A percentile compares a stretch with the other conserved stretches of the same genome.
phyloP scores from a whole-genome alignment of 2,329 filamentous ascomycete species.

The Calycina herbarum region DNA sequence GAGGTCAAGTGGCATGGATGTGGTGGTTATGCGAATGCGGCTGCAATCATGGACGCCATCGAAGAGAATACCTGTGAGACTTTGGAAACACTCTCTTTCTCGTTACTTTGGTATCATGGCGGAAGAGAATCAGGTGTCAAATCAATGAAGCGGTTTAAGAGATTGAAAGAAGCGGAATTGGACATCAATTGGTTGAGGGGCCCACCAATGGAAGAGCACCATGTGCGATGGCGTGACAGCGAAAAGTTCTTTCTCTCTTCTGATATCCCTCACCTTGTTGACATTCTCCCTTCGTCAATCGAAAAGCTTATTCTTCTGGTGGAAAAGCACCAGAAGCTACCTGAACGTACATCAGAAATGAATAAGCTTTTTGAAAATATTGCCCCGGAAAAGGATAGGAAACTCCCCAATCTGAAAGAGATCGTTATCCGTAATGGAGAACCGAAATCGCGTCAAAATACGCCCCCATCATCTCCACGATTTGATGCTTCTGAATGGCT shows the following conservation, averaged over 20 bases:
- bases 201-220: neutral
- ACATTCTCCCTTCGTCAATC: neutral
- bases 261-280: neutral
- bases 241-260: neutral
- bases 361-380: neutral
- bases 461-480: too few species aligned
- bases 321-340: neutral
- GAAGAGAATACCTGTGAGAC: neutral
- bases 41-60: neutral
- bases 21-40: neutral
- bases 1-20: neutral
- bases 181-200: neutral
- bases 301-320: neutral
- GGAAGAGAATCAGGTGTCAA: neutral
- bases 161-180: neutral
- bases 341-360: neutral
- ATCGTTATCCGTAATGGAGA: neutral
- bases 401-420: neutral
- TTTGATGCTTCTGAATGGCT: too few species aligned
- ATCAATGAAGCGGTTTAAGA: neutral
- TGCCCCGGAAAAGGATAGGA: neutral
- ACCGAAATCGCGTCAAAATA: too few species aligned
- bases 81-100: neutral
- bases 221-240: neutral
- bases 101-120: neutral